A percentile compares a stretch with the other conserved stretches of the same genome.
phyloP scores from a whole-genome alignment of 2,329 filamentous ascomycete species.

The Phoma sp. region DNA sequence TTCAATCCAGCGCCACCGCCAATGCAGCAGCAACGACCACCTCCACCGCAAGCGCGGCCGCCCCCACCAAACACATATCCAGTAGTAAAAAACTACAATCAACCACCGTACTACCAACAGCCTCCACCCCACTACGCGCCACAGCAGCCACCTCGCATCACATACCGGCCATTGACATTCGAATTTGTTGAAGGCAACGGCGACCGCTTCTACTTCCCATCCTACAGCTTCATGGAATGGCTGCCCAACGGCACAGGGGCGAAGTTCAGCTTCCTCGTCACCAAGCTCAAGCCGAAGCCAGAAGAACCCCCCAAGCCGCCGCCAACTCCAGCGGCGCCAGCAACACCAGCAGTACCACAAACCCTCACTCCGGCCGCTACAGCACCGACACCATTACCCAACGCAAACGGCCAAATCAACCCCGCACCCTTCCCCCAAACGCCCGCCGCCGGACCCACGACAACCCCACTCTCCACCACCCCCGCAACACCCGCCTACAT shows the following conservation, averaged over 20 bases:
- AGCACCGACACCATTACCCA: not conserved
- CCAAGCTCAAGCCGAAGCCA: conserved; percentile 63
- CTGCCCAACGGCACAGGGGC: conserved; percentile 65
- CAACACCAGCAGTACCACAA: conserved; percentile 5
- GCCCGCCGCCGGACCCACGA: not conserved
- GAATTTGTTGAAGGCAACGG: conserved; percentile 56
- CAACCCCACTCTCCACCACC: not conserved
- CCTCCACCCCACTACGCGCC: conserved; percentile 35
- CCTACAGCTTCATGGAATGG: conserved; percentile 76
- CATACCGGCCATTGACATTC: conserved; percentile 49
- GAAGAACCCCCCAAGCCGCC: conserved; percentile 48
- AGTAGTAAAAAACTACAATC: conserved; percentile 20
- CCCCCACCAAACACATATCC: conserved; percentile 31
- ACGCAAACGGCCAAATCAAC: conserved; percentile 7
- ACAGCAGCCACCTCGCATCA: conserved; percentile 52
- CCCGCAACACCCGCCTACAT: conserved; percentile 27
- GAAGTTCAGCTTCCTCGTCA: conserved; percentile 77
- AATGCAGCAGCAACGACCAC: conserved; percentile 22
- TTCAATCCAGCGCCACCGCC: conserved; percentile 23
- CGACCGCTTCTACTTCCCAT: conserved; percentile 80
- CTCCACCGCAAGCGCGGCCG: conserved; percentile 21
- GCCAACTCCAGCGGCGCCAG: conserved; percentile 35
- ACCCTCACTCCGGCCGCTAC: not conserved
- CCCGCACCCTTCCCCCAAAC: conserved; percentile 12
- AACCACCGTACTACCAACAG: conserved; percentile 30